phyloP scores from a whole-genome alignment of 257 asterid species.

The Nicotiana tabacum region DNA sequence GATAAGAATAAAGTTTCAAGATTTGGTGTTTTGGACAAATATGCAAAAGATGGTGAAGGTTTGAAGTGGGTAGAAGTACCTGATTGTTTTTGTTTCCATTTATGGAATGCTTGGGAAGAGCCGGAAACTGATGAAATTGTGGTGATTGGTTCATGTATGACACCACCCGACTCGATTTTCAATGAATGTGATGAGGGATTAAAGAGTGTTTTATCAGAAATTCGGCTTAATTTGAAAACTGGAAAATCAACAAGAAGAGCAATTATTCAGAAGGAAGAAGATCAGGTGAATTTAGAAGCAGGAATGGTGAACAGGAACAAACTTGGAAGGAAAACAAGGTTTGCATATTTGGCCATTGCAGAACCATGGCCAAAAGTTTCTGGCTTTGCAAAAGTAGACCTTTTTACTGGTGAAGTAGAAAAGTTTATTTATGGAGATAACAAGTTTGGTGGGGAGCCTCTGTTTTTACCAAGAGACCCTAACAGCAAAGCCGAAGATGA shows the following conservation, averaged over 20 bases:
- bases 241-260: slow-evolving; percentile 64
- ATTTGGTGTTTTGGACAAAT: slow-evolving; percentile 67
- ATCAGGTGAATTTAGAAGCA: slow-evolving; percentile 86
- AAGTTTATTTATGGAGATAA: slow-evolving; percentile 72
- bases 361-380: slow-evolving; percentile 99
- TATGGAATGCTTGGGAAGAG: slow-evolving; percentile 99
- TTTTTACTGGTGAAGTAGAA: slow-evolving; percentile 58
- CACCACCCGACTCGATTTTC: slow-evolving; percentile 97
- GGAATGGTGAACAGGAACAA: slow-evolving; percentile 93
- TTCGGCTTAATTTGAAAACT: slow-evolving; percentile 64
- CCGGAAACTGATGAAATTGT: slow-evolving; percentile 70
- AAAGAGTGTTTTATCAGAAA: slow-evolving; percentile 80
- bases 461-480: slow-evolving; percentile 59
- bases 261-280: slow-evolving; percentile 38
- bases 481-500: slow-evolving; percentile 52
- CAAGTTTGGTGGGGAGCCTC: slow-evolving; percentile 92
- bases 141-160: slow-evolving; percentile 96
- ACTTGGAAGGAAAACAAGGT: slow-evolving; percentile 79
- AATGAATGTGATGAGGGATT: slow-evolving; percentile 83
- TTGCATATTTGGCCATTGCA: slow-evolving; percentile 79
- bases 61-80: slow-evolving; percentile 82
- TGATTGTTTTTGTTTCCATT: slow-evolving; percentile 89
- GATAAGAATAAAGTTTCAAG: slow-evolving; percentile 57
- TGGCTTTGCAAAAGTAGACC: slow-evolving; percentile 88
- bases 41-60: slow-evolving; percentile 35